Evolutionary conservation across 108 stramenopile species (phyloP).

Genomic region (Nannochloropsis gaditana): DNA sequence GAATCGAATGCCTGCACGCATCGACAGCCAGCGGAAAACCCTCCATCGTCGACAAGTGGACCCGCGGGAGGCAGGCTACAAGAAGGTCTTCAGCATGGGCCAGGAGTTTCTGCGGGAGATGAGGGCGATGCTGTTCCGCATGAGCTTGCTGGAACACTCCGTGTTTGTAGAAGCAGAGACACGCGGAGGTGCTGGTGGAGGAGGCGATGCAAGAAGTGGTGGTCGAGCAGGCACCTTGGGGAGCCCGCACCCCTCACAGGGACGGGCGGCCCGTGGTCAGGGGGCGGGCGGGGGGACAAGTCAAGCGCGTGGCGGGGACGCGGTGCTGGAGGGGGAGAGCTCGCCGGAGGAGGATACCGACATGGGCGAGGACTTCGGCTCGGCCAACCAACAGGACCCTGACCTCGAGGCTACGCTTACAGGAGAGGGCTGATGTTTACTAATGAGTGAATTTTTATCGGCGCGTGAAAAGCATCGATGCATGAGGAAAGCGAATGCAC

Average conservation of each 20-base stretch:
- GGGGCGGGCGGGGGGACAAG: neutral
- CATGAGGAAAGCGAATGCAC: too few relatives aligned
- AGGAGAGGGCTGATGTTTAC: too few relatives aligned
- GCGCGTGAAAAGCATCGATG: too few relatives aligned
- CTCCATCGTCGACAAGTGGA: slow-evolving; percentile 35
- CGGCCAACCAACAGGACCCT: too few relatives aligned
- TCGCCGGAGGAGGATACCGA: neutral
- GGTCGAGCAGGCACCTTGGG: neutral
- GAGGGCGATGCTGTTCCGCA: slow-evolving; percentile 38
- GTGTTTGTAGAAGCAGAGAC: neutral
- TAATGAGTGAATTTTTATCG: too few relatives aligned
- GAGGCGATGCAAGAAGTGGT: neutral
- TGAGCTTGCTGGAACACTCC: slow-evolving; percentile 40
- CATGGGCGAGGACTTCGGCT: too few relatives aligned
- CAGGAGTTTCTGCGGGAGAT: slow-evolving; percentile 35
- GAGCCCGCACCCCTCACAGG: neutral
- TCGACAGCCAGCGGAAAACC: slow-evolving; percentile 37
- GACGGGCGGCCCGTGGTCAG: neutral
- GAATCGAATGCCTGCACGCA: slow-evolving; percentile 33
- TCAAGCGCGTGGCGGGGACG: neutral
- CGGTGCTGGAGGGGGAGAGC: neutral
- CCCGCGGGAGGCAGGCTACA: slow-evolving; percentile 33
- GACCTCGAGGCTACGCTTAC: too few relatives aligned
- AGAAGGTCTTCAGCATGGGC: slow-evolving; percentile 38
- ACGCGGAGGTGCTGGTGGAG: neutral